These are phyloP conservation scores for Rehmannia glutinosa DNA, from an alignment of 257 asterid genomes.

Conservation along the genomic window DNA sequence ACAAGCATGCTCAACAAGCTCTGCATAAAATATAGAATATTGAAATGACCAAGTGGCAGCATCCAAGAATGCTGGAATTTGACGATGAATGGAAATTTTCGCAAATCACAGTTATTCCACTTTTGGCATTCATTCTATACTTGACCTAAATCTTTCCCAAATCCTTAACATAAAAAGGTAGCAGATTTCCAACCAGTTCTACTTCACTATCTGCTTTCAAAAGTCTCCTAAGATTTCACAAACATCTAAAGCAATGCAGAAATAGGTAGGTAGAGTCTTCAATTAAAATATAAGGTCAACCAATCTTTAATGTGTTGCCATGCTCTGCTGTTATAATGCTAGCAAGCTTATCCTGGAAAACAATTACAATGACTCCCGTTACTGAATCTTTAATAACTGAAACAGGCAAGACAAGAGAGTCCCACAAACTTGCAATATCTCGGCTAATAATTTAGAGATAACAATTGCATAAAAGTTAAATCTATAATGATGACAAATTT, in stretches of 20 bases:
- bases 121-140: background rate
- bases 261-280: background rate
- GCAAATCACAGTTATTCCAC: background rate
- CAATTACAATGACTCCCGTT: slow-evolving; percentile 3
- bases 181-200: background rate
- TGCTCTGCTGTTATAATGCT: slow-evolving; percentile 61
- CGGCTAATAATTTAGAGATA: slow-evolving; percentile 68
- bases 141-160: background rate
- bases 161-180: background rate
- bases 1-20: slow-evolving; percentile 96
- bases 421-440: slow-evolving; percentile 50
- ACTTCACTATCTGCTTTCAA: too few species aligned
- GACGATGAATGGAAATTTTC: slow-evolving; percentile 3
- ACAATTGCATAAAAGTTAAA: too few species aligned
- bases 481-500: too few species aligned
- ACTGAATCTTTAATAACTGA: slow-evolving; percentile 5
- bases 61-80: slow-evolving; percentile 5
- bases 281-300: slow-evolving; percentile 1
- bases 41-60: slow-evolving; percentile 17
- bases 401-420: slow-evolving; percentile 9
- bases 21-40: slow-evolving; percentile 39
- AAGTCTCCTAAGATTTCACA: background rate
- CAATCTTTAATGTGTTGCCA: slow-evolving; percentile 58
- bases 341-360: slow-evolving; percentile 72
- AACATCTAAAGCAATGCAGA: slow-evolving; percentile 7